Evolutionary conservation across 2,329 filamentous ascomycete species (phyloP), one percentile per base, ranked within the genome.

Genomic region (Grosmannia huntii): DNA sequence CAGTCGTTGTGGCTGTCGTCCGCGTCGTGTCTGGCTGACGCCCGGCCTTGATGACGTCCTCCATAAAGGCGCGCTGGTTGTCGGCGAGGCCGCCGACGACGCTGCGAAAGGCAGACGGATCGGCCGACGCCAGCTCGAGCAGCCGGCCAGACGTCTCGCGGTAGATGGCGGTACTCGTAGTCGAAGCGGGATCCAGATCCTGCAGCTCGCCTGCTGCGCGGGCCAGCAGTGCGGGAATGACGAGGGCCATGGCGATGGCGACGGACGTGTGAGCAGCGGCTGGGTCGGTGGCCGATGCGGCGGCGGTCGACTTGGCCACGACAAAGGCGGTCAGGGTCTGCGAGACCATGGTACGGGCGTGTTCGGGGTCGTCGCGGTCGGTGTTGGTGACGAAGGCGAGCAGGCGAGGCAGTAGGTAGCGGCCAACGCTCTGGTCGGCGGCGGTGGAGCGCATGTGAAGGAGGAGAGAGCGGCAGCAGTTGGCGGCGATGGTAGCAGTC

Each of bases 401-500:
- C 23, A 95, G 76, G 21, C 85, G 83, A 1, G 90, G 87, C 55
- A 92, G 76, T 55, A 96, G 75, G 63, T 86, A 85, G 55, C 88
- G 81, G 2, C 85, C 81, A 56, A 97, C 85, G 60, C 80, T 83
- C 64, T 90, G 81, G 67, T 90, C 86, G 23, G 87, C 84, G 0
- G 77, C 64, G 60, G 85, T 80, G 62, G 83, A 75, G 56, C 81
- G 74, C 57, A 80, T 73, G 65, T 86, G 76, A 4, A 96, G 74
- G 33, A 97, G 77, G 9, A 97, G 79, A 9, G 90, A 94, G 59
- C 91, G 84, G 64, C 92, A 83, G 71, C 94, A 99, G 67, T 90
- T 90, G 61, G 90, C 87, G 1, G 94, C 90, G 58, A 96, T 91
- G 67, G 89, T 95, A 57, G 89, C 87, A 1, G 89, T 92, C 82